Conservation (phyloP, 169 alveolate genomes). For the Babesia bigemina region DNA sequence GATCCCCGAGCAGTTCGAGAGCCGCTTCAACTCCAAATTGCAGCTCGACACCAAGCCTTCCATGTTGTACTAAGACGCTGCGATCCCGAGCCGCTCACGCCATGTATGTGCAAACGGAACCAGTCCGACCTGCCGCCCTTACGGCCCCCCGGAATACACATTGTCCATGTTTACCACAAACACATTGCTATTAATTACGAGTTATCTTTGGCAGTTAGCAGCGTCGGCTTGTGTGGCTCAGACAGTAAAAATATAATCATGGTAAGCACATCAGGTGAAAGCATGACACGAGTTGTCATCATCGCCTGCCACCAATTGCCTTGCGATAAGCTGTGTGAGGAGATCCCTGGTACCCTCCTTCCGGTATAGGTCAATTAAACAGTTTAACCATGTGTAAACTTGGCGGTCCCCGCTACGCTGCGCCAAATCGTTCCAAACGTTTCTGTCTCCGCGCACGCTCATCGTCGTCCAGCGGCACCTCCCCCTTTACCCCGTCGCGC, state of each 20-base stretch:
- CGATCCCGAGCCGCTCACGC: not conserved
- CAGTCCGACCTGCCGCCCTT: no score
- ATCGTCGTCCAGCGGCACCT: constrained; percentile 48
- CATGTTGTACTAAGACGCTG: constrained; percentile 22
- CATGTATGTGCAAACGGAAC: no score
- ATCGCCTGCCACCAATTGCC: constrained; percentile 18
- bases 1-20: constrained; percentile 66
- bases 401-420: not conserved
- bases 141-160: no score
- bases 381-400: no score
- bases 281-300: constrained; percentile 53
- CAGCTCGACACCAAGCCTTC: constrained; percentile 62
- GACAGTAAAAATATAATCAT: constrained; percentile 69
- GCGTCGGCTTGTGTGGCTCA: constrained; percentile 46
- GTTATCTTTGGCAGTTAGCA: no score
- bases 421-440: constrained; percentile 48
- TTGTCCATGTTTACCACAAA: no score
- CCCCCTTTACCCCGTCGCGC: constrained; percentile 8
- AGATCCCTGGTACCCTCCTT: no score
- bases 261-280: constrained; percentile 26
- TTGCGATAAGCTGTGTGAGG: not conserved
- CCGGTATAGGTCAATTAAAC: no score
- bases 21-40: constrained; percentile 43
- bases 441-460: constrained; percentile 37
- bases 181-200: no score